A percentile compares a stretch with the other conserved stretches of the same genome.
phyloP scores from a whole-genome alignment of 192 early-diverging fungal genomes.

The Phlyctochytrium arcticum region DNA sequence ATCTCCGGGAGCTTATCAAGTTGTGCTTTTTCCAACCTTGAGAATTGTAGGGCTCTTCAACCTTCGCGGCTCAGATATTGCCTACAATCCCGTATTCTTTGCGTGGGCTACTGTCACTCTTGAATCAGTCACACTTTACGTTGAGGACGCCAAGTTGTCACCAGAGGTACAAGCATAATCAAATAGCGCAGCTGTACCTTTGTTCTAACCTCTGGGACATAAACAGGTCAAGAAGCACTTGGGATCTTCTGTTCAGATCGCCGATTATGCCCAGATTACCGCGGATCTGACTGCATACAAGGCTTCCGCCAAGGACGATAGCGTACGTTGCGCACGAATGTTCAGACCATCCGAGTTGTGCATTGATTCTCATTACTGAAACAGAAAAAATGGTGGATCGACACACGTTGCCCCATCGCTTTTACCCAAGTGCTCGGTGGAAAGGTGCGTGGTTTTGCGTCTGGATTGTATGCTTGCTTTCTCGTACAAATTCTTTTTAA shows the following conservation, averaged over 20 bases:
- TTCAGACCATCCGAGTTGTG: too few species aligned
- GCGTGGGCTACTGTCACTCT: slow-evolving; percentile 82
- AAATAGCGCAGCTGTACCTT: too few species aligned
- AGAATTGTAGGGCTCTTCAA: slow-evolving; percentile 81
- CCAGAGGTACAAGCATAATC: slow-evolving; percentile 52
- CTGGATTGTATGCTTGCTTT: too few species aligned
- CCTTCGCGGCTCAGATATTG: slow-evolving; percentile 91
- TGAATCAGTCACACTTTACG: slow-evolving; percentile 65
- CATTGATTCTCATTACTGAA: too few species aligned
- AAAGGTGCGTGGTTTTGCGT: neutral
- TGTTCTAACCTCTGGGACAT: too few species aligned
- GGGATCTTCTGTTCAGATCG: slow-evolving; percentile 52
- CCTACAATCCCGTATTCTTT: slow-evolving; percentile 96
- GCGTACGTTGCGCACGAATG: too few species aligned
- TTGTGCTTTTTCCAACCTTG: neutral
- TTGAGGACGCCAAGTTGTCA: slow-evolving; percentile 70
- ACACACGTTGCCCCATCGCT: slow-evolving; percentile 66
- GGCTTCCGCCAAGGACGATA: too few species aligned
- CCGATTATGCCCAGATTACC: too few species aligned
- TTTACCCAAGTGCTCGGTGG: slow-evolving; percentile 71
- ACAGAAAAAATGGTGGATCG: slow-evolving; percentile 65
- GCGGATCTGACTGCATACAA: too few species aligned
- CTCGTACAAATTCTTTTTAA: too few species aligned
- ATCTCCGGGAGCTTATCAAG: neutral
- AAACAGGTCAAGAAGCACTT: slow-evolving; percentile 50